phyloP scores from a whole-genome alignment of 1,284 basidiomycete genomes.

The Boletellus deceptivus region DNA sequence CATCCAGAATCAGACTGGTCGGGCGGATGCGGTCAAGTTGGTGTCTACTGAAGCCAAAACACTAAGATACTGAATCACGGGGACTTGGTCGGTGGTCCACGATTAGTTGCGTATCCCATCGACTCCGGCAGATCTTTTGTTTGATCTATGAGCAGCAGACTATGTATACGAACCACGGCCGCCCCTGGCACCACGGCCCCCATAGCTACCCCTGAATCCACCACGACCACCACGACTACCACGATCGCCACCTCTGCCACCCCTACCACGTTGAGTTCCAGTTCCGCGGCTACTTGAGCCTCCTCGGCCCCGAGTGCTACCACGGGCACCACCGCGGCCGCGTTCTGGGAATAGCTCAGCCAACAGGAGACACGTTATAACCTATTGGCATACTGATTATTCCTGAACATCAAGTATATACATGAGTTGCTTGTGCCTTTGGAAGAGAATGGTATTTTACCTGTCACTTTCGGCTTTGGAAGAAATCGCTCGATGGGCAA shows the following conservation, averaged over 20 bases:
- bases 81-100: neutral
- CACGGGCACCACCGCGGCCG: conserved; percentile 44
- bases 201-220: conserved; percentile 42
- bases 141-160: conserved; percentile 4
- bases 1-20: conserved; percentile 43
- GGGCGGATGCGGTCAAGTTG: conserved; percentile 40
- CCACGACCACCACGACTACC: conserved; percentile 42
- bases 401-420: conserved; percentile 32
- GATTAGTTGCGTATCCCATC: neutral
- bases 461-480: conserved; percentile 89
- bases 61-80: conserved; percentile 39
- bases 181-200: conserved; percentile 43
- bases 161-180: conserved; percentile 44
- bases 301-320: conserved; percentile 41
- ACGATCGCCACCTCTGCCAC: conserved; percentile 39
- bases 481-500: conserved; percentile 96
- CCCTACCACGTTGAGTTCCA: conserved; percentile 35
- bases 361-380: neutral
- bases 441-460: conserved; percentile 38
- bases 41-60: conserved; percentile 47
- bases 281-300: conserved; percentile 47
- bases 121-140: neutral
- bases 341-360: conserved; percentile 46
- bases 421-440: conserved; percentile 3
- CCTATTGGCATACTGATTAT: conserved; percentile 45